These are phyloP conservation scores for Phytophthora colocasiae DNA, from an alignment of 352 stramenopile species.

Conservation along the genomic window DNA sequence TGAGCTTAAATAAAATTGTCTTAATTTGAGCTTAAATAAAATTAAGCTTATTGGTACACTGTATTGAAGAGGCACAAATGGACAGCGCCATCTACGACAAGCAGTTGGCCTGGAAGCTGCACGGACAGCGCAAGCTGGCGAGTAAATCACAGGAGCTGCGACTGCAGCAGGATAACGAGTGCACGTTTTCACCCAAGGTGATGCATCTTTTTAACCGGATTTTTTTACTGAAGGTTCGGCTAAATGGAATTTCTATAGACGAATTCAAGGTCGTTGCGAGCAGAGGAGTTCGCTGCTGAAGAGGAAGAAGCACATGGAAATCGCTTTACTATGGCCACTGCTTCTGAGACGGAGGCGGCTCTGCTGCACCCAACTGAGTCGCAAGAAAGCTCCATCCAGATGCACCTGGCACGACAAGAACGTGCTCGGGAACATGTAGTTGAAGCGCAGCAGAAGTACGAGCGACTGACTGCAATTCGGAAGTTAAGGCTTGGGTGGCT, in stretches of 20 bases:
- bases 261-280: conserved; percentile 11
- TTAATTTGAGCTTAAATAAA: no score
- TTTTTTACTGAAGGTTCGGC: not conserved
- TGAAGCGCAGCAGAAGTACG: conserved; percentile 55
- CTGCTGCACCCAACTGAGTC: conserved; percentile 58
- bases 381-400: conserved; percentile 68
- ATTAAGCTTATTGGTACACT: not conserved
- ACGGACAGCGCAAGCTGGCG: conserved; percentile 60
- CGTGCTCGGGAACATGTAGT: conserved; percentile 49
- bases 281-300: conserved; percentile 10
- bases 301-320: conserved; percentile 13
- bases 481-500: not conserved
- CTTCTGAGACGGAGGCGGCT: conserved; percentile 16
- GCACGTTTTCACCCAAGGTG: conserved; percentile 72
- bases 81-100: conserved; percentile 61
- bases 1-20: no score
- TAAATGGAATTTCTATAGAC: conserved; percentile 10
- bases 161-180: conserved; percentile 50
- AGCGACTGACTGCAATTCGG: not conserved
- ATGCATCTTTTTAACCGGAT: not conserved
- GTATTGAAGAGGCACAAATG: conserved; percentile 12
- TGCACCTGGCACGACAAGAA: conserved; percentile 62
- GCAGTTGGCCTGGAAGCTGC: conserved; percentile 66
- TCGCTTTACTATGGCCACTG: conserved; percentile 3
- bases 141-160: conserved; percentile 54